Base-by-base conservation (phyloP, 768 basidiomycete genomes). In the Mycena rebaudengoi region DNA sequence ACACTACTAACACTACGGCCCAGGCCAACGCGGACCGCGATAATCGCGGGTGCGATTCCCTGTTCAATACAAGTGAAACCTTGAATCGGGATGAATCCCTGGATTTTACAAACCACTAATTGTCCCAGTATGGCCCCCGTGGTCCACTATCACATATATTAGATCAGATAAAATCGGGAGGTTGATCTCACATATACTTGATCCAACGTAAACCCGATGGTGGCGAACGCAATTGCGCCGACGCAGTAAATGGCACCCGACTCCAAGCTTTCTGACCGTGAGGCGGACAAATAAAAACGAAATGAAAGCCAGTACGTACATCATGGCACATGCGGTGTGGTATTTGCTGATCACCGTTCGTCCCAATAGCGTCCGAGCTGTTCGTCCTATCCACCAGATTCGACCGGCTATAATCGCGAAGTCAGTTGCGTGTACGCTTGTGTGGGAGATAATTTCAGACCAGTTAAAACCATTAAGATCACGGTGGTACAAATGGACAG, bases 371-470 rank as follows among this genome's bases (percentile, higher is more conserved):
- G 16, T 33, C 21, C 43, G 52, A 41, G 52, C 52, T 54, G 39
- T 29, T 13, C 40, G 54, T 32, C 26, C 54, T n/a, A 56, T 23
- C 54, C 54, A 56, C 54, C 54, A 56, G 30, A 56, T 45, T 56
- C 54, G 41, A 33, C 54, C 54, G 2, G 43, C 54, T 56, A 26
- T 52, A 26, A 26, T 20, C 39, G 28, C 11, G 52, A 20, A 41
- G 7, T 54, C 52, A 41, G 21, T 54, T 26, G 35, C 12, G 33
- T 37, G 33, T 52, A 39, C 20, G 21, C 26, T 48, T 49, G 29
- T 49, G 18, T 49, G 28, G 16, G 16, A 16, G 29, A 30, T 11
- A 5, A 28, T 20, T n/a, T 8, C 46, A 32, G 16, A 49, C 46
- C 46, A 32, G 46, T 49, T 49, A 49, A 32, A 49, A 28, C 28